phyloP scores from a whole-genome alignment of 2,329 filamentous ascomycete species.

The Mariannaea sp. region DNA sequence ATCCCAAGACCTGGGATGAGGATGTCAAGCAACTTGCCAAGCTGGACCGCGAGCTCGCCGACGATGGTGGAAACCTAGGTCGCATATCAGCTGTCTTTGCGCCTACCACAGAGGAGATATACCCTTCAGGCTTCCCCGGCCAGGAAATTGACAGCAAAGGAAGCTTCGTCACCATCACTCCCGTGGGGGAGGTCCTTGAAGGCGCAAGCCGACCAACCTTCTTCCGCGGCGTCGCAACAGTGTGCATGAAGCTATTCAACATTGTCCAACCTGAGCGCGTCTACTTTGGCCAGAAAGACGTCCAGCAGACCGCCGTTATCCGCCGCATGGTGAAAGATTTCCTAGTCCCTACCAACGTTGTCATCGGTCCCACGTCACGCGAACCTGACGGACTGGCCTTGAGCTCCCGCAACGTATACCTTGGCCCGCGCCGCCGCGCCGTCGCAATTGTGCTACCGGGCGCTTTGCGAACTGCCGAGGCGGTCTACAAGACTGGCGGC shows the following conservation, averaged over 20 bases:
- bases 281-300: slow-evolving; percentile 97
- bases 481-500: slow-evolving; percentile 61
- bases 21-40: slow-evolving; percentile 71
- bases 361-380: slow-evolving; percentile 74
- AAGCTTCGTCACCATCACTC: slow-evolving; percentile 90
- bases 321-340: slow-evolving; percentile 87
- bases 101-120: slow-evolving; percentile 82
- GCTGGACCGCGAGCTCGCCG: slow-evolving; percentile 75
- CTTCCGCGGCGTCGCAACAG: slow-evolving; percentile 93
- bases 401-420: slow-evolving; percentile 92
- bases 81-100: slow-evolving; percentile 84
- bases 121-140: slow-evolving; percentile 77
- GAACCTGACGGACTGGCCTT: slow-evolving; percentile 84
- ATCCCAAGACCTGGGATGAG: slow-evolving; percentile 85
- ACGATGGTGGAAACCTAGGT: slow-evolving; percentile 63
- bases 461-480: slow-evolving; percentile 73
- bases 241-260: slow-evolving; percentile 79
- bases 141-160: slow-evolving; percentile 77
- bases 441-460: slow-evolving; percentile 74
- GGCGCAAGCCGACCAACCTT: slow-evolving; percentile 88
- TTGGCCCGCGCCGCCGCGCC: slow-evolving; percentile 73
- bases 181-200: slow-evolving; percentile 80
- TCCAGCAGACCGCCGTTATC: slow-evolving; percentile 94
- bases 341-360: slow-evolving; percentile 74
- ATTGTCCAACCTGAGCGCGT: slow-evolving; percentile 66